phyloP scores from a whole-genome alignment of 495 filamentous ascomycete genomes.

The Neurospora sp. region DNA sequence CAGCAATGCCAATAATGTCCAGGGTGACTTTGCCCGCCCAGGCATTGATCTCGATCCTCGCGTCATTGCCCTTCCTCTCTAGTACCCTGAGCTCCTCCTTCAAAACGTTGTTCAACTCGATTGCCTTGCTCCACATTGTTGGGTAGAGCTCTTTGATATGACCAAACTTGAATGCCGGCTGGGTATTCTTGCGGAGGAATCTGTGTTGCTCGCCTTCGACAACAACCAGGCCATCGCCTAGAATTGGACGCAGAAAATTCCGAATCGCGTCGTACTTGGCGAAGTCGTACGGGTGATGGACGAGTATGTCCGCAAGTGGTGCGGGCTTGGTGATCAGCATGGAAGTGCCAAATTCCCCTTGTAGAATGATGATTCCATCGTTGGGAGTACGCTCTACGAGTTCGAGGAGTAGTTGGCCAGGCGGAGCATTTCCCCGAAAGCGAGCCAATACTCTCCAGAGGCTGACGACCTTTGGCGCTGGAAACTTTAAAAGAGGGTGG shows the following conservation, averaged over 20 bases:
- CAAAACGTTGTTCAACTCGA: constrained; percentile 13
- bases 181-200: constrained; percentile 65
- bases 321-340: constrained; percentile 54
- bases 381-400: constrained; percentile 47
- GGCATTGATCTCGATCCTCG: constrained; percentile 49
- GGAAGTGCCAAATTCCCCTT: constrained; percentile 47
- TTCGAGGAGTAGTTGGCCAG: constrained; percentile 32
- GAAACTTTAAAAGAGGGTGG: constrained; percentile 3
- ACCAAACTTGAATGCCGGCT: constrained; percentile 77
- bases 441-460: neutral
- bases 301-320: constrained; percentile 51
- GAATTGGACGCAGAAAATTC: constrained; percentile 46
- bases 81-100: constrained; percentile 20
- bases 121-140: constrained; percentile 63
- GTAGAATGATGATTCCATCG: constrained; percentile 67
- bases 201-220: constrained; percentile 79
- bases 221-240: constrained; percentile 67
- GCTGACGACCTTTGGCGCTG: constrained; percentile 1
- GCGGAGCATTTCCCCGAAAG: constrained; percentile 8
- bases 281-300: constrained; percentile 66
- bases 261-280: constrained; percentile 54
- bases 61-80: constrained; percentile 27
- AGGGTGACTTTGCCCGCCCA: constrained; percentile 68
- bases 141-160: constrained; percentile 80
- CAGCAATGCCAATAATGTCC: constrained; percentile 77